Evolutionary conservation across 202 grass and related monocot genomes (phyloP).

Genomic region (Dendrocalamus latiflorus): DNA sequence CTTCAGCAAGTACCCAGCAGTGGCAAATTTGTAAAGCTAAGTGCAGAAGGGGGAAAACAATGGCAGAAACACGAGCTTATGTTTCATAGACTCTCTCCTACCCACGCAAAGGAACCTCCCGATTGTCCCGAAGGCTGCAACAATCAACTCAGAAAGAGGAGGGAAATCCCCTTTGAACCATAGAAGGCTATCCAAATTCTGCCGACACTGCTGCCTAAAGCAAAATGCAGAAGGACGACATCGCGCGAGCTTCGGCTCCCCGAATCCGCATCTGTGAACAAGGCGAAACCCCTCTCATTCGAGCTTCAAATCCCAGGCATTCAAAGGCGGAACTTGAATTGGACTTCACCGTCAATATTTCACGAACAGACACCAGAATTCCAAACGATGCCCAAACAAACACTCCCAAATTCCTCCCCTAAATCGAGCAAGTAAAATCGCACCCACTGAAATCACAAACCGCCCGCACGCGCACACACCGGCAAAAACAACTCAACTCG

Average conservation of each 20-base stretch:
- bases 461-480: neutral
- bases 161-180: neutral
- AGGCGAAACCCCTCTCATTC: neutral
- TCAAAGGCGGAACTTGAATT: neutral
- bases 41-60: neutral
- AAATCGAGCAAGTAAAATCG: neutral
- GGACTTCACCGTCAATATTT: neutral
- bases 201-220: neutral
- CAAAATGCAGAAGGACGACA: slow-evolving; percentile 8
- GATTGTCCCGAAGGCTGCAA: too few relatives aligned
- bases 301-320: neutral
- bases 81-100: neutral
- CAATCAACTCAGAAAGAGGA: too few relatives aligned
- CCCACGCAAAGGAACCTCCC: too few relatives aligned
- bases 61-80: neutral
- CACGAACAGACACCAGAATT: slow-evolving; percentile 10
- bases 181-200: neutral
- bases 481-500: neutral
- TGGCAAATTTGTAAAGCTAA: too few relatives aligned
- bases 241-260: neutral
- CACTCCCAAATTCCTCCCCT: neutral
- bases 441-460: slow-evolving; percentile 6
- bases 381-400: neutral
- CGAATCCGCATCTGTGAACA: neutral
- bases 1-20: too few relatives aligned